A percentile compares a stretch with the other conserved stretches of the same genome.
Evolutionary conservation across 176 grass and related monocot species (phyloP).

Genomic region (Miscanthus lutarioriparius): DNA sequence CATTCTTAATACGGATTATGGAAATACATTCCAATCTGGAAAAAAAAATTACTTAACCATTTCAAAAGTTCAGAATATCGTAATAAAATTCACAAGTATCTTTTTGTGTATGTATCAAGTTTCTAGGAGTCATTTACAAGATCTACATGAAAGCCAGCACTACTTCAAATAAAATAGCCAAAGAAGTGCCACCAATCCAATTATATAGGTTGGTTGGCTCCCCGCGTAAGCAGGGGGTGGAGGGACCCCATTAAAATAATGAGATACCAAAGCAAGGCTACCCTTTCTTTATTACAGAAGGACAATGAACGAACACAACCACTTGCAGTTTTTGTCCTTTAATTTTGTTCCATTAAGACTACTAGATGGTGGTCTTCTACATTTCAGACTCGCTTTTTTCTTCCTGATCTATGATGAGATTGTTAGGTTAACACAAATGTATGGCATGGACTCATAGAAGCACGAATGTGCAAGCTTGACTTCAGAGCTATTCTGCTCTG

Average conservation of each 20-base stretch:
- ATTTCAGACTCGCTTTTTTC: constrained; percentile 3
- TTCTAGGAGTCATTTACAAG: constrained; percentile 33
- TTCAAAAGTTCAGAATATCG: not conserved
- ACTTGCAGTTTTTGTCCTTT: constrained; percentile 35
- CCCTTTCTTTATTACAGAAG: constrained; percentile 31
- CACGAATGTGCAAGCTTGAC: not conserved
- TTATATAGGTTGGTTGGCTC: constrained; percentile 30
- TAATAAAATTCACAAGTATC: not conserved
- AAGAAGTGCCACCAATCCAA: constrained; percentile 18
- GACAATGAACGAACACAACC: constrained; percentile 22
- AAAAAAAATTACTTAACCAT: not conserved
- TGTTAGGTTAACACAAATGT: constrained; percentile 14
- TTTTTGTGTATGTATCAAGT: not conserved
- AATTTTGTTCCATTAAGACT: constrained; percentile 32
- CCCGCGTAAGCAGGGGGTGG: constrained; percentile 13
- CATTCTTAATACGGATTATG: not conserved
- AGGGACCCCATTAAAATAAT: constrained; percentile 36
- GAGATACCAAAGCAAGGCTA: constrained; percentile 30
- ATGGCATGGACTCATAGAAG: constrained; percentile 4
- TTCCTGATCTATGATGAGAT: not conserved
- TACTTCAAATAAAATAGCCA: constrained; percentile 31
- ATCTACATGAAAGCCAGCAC: not conserved
- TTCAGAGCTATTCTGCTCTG: constrained; percentile 8
- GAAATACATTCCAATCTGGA: not conserved
- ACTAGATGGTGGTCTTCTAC: constrained; percentile 16